Evolutionary conservation across 352 stramenopile species (phyloP), one percentile per base, ranked within the genome.

Genomic region (Globisporangium megalacanthum): DNA sequence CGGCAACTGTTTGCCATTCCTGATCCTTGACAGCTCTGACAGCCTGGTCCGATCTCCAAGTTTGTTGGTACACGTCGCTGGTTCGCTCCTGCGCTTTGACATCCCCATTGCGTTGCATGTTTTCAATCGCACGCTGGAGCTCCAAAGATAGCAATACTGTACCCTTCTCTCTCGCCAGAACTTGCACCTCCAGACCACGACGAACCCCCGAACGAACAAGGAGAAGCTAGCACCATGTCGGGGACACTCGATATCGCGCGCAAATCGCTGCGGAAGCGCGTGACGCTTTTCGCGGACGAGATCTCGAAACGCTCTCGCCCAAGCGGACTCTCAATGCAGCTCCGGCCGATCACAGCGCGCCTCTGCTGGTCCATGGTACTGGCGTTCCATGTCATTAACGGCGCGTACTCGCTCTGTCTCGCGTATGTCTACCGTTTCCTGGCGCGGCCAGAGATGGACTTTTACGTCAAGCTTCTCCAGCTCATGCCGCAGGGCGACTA

Each of bases 381-480:
- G 1, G 6, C 13, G 20, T 61, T 64, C 29, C 58, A 64, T 35
- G 17, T 44, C 11, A 44, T 54, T 41, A 64, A 61, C 53, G 52
- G 25, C n/a, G 10, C 48, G 17, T 64, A 64, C 45, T 47, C 51
- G 25, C 22, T 58, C 33, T 37, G 22, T 4, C 58, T 64, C 33
- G 58, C 52, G 33, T 64, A 50, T 15, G 41, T 61, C 49, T 64
- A 64, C 29, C 20, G 14, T 10, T 61, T 45, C 53, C 15, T 64
- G 19, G 37, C 9, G 35, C 25, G 39, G 8, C 52, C 52, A 14
- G 29, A 49, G 19, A 61, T 56, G 41, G 20, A 39, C 25, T 61
- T 61, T 52, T 61, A 64, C 45, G 58, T 54, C 44, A 51, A 55
- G 31, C 19, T 64, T 11, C 35, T 64, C 25, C 52, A 61, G 15